phyloP scores from a whole-genome alignment of 2,329 filamentous ascomycete species.

The Pseudocercospora fuligena region DNA sequence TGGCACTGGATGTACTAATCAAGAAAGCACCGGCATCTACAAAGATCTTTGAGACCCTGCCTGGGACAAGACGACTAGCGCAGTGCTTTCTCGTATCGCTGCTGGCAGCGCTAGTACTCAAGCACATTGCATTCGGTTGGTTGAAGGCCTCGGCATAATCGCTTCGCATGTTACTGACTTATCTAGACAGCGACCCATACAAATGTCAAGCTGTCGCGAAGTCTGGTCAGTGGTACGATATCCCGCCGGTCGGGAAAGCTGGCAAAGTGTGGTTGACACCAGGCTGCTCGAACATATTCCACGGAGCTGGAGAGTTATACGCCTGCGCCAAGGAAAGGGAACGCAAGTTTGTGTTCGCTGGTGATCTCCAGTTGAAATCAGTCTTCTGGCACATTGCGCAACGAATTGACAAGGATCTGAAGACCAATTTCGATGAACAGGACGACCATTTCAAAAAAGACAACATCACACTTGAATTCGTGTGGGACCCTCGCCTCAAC shows the following conservation, averaged over 20 bases:
- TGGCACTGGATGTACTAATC: background rate
- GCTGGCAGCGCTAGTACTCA: slow-evolving; percentile 10
- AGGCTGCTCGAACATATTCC: slow-evolving; percentile 64
- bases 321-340: slow-evolving; percentile 54
- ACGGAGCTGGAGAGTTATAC: slow-evolving; percentile 57
- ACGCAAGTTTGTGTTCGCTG: slow-evolving; percentile 62
- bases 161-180: slow-evolving; percentile 2
- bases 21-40: background rate
- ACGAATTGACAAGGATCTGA: slow-evolving; percentile 50
- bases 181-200: slow-evolving; percentile 51
- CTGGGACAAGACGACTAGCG: background rate
- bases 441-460: slow-evolving; percentile 53
- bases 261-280: slow-evolving; percentile 59
- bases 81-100: slow-evolving; percentile 11
- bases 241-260: slow-evolving; percentile 18
- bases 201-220: slow-evolving; percentile 59
- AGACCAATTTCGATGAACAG: slow-evolving; percentile 31
- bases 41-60: background rate
- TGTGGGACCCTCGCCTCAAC: slow-evolving; percentile 69
- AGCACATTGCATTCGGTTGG: slow-evolving; percentile 19
- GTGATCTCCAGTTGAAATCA: slow-evolving; percentile 65
- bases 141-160: background rate
- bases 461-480: slow-evolving; percentile 58
- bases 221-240: slow-evolving; percentile 58
- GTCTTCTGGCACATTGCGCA: slow-evolving; percentile 63